Percentiles rank a stretch among this genome's conserved stretches.
phyloP scores from a whole-genome alignment of 768 basidiomycete species.

The Termitomyces sp. region DNA sequence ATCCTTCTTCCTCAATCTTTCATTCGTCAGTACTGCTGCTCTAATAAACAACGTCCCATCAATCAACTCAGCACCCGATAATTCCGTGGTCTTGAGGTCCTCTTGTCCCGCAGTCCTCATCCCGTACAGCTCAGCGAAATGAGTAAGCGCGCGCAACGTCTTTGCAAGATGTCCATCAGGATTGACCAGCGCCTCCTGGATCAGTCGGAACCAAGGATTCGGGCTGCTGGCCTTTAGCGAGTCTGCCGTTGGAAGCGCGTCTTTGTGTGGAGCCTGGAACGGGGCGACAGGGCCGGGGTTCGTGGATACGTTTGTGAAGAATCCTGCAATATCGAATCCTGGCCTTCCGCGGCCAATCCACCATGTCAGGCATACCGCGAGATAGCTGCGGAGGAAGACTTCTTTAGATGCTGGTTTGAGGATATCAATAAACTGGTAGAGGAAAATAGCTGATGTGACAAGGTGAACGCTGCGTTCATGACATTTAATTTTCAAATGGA shows the following conservation, averaged over 20 bases:
- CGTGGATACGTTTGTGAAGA: conserved; percentile 31
- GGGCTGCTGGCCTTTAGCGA: conserved; percentile 32
- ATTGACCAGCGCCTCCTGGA: conserved; percentile 47
- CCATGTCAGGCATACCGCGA: conserved; percentile 44
- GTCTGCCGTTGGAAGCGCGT: conserved; percentile 19
- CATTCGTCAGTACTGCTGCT: conserved; percentile 42
- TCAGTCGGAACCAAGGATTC: conserved; percentile 55
- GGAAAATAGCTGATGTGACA: conserved; percentile 60
- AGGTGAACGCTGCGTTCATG: conserved; percentile 46
- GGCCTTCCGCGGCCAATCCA: conserved; percentile 56
- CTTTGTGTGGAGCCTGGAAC: conserved; percentile 19
- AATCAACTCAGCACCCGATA: conserved; percentile 36
- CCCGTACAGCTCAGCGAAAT: conserved; percentile 24
- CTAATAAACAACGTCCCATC: conserved; percentile 60
- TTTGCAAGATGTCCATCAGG: conserved; percentile 49
- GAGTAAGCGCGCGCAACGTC: conserved; percentile 30
- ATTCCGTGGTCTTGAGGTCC: conserved; percentile 23
- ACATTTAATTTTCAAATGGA: background rate
- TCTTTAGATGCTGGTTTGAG: conserved; percentile 38
- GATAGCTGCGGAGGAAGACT: conserved; percentile 54
- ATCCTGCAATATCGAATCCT: conserved; percentile 39
- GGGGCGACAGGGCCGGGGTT: conserved; percentile 13
- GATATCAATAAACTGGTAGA: conserved; percentile 40
- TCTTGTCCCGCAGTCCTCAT: conserved; percentile 20
- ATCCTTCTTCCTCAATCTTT: conserved; percentile 25